Evolutionary conservation across 2,329 filamentous ascomycete genomes (phyloP).

Genomic region (Acarospora socialis): DNA sequence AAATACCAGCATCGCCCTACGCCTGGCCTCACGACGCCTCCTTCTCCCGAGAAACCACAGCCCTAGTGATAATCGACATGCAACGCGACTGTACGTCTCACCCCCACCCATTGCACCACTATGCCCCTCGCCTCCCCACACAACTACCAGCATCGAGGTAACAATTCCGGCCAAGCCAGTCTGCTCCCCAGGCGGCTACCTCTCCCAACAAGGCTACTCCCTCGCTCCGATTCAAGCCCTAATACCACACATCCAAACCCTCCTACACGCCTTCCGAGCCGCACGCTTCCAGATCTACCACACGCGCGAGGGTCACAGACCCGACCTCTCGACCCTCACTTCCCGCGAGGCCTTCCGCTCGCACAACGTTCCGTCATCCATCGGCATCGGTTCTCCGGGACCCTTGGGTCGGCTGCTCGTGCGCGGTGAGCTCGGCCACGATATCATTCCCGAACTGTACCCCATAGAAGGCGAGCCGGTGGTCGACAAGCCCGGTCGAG

Average conservation of each 20-base stretch:
- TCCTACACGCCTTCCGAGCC: conserved; percentile 29
- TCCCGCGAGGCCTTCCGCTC: too few species aligned
- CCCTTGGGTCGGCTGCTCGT: conserved; percentile 40
- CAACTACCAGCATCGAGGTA: too few species aligned
- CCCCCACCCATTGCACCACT: too few species aligned
- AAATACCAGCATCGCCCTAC: too few species aligned
- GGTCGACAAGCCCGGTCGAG: conserved; percentile 46
- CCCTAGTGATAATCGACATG: conserved; percentile 39
- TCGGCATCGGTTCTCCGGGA: conserved; percentile 39
- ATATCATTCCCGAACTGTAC: conserved; percentile 39
- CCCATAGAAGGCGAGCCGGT: conserved; percentile 38
- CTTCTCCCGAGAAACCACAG: conserved; percentile 33
- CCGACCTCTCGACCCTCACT: conserved; percentile 38
- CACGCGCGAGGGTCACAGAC: conserved; percentile 35
- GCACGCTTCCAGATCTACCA: conserved; percentile 34
- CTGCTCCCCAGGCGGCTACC: too few species aligned
- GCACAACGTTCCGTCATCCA: conserved; percentile 38
- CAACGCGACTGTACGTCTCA: conserved; percentile 39
- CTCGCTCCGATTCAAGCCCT: conserved; percentile 26
- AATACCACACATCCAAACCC: conserved; percentile 26
- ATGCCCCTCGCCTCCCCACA: too few species aligned
- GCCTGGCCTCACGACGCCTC: conserved; percentile 37
- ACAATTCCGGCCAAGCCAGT: too few species aligned
- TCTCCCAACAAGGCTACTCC: conserved; percentile 32
- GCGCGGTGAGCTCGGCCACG: conserved; percentile 40